Conservation (phyloP, 169 alveolate genomes). For the Eimeria praecox region DNA sequence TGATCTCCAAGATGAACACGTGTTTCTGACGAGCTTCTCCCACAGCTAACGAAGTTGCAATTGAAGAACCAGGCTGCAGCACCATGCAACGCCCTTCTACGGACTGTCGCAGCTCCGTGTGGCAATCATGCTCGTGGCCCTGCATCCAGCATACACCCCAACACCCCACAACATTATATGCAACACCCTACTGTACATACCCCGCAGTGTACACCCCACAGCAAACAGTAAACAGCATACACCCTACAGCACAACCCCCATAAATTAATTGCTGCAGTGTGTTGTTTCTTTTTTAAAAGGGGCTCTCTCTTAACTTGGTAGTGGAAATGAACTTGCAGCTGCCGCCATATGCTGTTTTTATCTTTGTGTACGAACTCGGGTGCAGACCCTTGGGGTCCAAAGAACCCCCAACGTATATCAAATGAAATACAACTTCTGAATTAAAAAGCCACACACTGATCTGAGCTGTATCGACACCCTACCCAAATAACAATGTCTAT, state of each 20-base stretch:
- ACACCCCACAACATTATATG: neutral
- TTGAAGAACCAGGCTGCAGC: conserved; percentile 83
- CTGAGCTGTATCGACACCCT: neutral
- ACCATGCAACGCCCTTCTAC: conserved; percentile 66
- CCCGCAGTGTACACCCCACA: neutral
- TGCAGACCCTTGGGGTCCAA: neutral
- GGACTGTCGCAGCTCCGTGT: conserved; percentile 87
- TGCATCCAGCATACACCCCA: neutral
- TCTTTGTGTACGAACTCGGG: too few species aligned
- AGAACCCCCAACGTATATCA: neutral
- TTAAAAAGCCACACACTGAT: too few species aligned
- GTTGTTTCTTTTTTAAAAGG: neutral
- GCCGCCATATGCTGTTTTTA: neutral
- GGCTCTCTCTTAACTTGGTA: neutral
- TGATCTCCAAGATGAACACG: conserved; percentile 68
- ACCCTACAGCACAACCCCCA: too few species aligned
- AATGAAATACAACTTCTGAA: too few species aligned
- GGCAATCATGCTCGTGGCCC: conserved; percentile 98
- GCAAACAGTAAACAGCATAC: too few species aligned
- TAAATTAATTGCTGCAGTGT: neutral
- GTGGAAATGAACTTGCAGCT: too few species aligned
- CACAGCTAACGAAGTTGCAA: conserved; percentile 79
- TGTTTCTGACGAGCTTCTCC: conserved; percentile 82
- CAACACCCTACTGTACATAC: neutral
- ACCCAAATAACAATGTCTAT: conserved; percentile 95